A percentile compares a stretch with the other conserved stretches of the same genome.
These are phyloP conservation scores for Cynanchum wilfordii DNA, from an alignment of 257 asterid species.

Conservation along the genomic window DNA sequence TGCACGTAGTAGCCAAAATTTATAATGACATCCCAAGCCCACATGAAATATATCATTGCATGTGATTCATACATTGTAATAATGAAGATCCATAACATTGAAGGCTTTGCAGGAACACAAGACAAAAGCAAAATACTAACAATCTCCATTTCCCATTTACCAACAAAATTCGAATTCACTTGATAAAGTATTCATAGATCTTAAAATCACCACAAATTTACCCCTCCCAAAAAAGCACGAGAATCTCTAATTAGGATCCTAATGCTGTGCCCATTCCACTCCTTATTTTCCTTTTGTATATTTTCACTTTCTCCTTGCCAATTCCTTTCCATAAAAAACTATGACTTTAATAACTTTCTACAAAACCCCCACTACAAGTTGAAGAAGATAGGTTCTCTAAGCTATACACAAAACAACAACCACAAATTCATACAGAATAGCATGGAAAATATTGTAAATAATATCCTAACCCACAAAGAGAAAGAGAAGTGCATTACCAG, in stretches of 20 bases:
- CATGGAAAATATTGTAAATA: not conserved
- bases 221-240: not conserved
- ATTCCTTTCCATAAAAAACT: not conserved
- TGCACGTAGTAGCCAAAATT: constrained; percentile 19
- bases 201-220: not conserved
- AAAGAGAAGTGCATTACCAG: constrained; percentile 36
- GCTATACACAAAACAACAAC: not conserved
- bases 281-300: not conserved
- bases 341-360: no score
- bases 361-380: no score
- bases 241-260: not conserved
- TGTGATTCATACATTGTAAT: not conserved
- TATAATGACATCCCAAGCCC: not conserved
- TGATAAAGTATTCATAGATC: not conserved
- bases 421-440: not conserved
- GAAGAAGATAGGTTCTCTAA: not conserved
- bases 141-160: not conserved
- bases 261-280: not conserved
- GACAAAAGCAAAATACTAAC: not conserved
- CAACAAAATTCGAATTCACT: not conserved
- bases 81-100: not conserved
- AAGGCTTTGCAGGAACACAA: not conserved
- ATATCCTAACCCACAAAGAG: not conserved
- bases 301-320: not conserved
- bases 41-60: not conserved